Conservation (phyloP, 2,329 filamentous ascomycete genomes). For the Epichloe hybrida region DNA sequence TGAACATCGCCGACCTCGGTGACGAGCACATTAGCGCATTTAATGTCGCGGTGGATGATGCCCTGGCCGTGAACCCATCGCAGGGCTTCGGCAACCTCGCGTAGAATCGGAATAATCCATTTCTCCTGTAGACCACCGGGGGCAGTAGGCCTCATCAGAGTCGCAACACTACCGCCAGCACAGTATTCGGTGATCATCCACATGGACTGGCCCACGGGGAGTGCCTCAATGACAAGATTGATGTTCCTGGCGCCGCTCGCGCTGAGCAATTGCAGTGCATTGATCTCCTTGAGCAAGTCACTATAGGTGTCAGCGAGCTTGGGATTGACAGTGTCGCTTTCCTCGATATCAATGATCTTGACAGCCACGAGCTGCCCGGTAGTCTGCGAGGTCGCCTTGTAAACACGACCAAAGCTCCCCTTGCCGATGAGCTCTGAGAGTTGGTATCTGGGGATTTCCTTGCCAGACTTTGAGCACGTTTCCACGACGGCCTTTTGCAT, state of each 20-base stretch:
- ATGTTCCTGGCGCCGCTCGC: conserved; percentile 66
- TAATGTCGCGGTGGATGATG: conserved; percentile 60
- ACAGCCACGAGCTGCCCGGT: conserved; percentile 50
- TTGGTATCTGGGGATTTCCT: conserved; percentile 50
- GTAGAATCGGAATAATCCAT: conserved; percentile 54
- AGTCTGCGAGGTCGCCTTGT: conserved; percentile 42
- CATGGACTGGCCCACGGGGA: conserved; percentile 64
- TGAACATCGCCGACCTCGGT: conserved; percentile 66
- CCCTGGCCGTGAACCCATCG: conserved; percentile 55
- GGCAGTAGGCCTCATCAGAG: conserved; percentile 52
- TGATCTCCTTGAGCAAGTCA: conserved; percentile 56
- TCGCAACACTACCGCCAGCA: conserved; percentile 70
- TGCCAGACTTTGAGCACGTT: conserved; percentile 43
- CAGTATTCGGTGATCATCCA: conserved; percentile 87
- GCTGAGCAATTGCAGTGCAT: conserved; percentile 56
- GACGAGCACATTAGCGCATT: conserved; percentile 68
- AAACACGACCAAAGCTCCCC: conserved; percentile 58
- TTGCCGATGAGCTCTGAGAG: conserved; percentile 63
- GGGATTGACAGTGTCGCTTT: conserved; percentile 54
- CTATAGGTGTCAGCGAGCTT: conserved; percentile 53
- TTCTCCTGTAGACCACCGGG: conserved; percentile 55
- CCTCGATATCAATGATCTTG: conserved; percentile 77
- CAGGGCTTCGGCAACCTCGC: conserved; percentile 52
- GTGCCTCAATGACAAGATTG: conserved; percentile 67
- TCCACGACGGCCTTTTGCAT: conserved; percentile 54